Percentiles rank a stretch among this genome's conserved stretches.
Conservation (phyloP, 352 stramenopile genomes). For the Globisporangium solare region DNA sequence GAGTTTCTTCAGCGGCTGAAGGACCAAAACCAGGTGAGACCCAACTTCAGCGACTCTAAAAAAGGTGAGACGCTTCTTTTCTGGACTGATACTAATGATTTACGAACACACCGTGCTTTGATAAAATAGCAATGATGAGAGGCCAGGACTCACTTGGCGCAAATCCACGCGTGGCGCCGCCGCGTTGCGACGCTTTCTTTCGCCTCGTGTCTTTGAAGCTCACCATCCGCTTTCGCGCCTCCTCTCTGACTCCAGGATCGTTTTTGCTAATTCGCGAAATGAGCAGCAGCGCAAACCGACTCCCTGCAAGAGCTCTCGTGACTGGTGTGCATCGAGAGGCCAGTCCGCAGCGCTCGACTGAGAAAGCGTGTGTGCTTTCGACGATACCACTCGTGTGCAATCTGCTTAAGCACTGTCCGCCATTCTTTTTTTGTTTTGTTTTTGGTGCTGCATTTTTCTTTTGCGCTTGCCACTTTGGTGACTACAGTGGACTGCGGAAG, state of each 20-base stretch:
- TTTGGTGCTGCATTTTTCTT: too few species aligned
- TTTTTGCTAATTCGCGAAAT: neutral
- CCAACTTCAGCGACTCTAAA: neutral
- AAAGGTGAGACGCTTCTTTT: neutral
- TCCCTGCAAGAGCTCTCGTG: neutral
- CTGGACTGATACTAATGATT: neutral
- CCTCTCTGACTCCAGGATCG: too few species aligned
- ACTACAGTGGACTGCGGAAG: neutral
- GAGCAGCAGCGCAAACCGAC: neutral
- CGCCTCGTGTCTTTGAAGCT: neutral
- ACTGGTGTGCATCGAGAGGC: neutral
- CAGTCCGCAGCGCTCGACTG: neutral
- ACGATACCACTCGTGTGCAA: conserved; percentile 1
- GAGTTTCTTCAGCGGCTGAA: too few species aligned
- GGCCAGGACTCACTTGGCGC: too few species aligned
- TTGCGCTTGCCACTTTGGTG: too few species aligned
- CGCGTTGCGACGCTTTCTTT: neutral
- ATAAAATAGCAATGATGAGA: too few species aligned
- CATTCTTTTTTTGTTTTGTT: too few species aligned
- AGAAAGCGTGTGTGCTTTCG: neutral
- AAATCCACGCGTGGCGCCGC: too few species aligned
- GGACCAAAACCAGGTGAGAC: neutral
- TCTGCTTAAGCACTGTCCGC: neutral
- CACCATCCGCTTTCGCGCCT: neutral
- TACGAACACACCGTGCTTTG: too few species aligned